Evolutionary conservation across 2,329 filamentous ascomycete genomes (phyloP).

Genomic region (Zasmidium citrigriseum): DNA sequence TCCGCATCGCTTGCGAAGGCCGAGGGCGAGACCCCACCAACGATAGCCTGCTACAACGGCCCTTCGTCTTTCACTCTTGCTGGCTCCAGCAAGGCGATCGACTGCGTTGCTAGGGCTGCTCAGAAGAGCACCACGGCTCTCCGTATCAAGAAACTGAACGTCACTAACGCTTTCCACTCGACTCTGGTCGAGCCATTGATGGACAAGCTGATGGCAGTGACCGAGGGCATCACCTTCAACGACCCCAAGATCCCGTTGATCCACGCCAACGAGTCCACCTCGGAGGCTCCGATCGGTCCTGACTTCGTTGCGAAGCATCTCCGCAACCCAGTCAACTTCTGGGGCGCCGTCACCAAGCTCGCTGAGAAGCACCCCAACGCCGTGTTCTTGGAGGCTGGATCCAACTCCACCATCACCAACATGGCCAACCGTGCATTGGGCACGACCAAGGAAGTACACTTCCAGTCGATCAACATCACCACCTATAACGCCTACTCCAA

Average conservation of each 20-base stretch:
- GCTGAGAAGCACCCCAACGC: neutral
- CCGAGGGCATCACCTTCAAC: constrained; percentile 2
- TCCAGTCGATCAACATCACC: neutral
- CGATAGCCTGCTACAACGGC: constrained; percentile 22
- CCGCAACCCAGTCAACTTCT: constrained; percentile 14
- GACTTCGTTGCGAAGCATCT: constrained; percentile 8
- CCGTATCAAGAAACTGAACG: constrained; percentile 11
- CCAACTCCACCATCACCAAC: constrained; percentile 12
- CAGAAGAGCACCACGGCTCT: too few species aligned
- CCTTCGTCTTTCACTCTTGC: constrained; percentile 7
- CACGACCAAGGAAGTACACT: neutral
- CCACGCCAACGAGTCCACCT: neutral
- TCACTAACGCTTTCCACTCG: constrained; percentile 19
- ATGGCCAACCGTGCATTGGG: constrained; percentile 2
- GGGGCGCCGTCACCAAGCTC: constrained; percentile 8
- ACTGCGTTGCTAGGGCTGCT: too few species aligned
- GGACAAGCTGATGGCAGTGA: constrained; percentile 4
- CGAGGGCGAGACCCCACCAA: neutral
- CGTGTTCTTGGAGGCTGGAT: constrained; percentile 18
- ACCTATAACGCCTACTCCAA: neutral
- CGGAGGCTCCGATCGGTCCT: neutral
- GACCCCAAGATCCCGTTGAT: constrained; percentile 9
- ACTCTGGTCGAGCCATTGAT: constrained; percentile 11
- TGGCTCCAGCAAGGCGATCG: neutral
- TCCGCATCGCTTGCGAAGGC: too few species aligned